Evolutionary conservation across 1,284 basidiomycete genomes (phyloP), one percentile per base, ranked within the genome.

Genomic region (Boletus sp.): DNA sequence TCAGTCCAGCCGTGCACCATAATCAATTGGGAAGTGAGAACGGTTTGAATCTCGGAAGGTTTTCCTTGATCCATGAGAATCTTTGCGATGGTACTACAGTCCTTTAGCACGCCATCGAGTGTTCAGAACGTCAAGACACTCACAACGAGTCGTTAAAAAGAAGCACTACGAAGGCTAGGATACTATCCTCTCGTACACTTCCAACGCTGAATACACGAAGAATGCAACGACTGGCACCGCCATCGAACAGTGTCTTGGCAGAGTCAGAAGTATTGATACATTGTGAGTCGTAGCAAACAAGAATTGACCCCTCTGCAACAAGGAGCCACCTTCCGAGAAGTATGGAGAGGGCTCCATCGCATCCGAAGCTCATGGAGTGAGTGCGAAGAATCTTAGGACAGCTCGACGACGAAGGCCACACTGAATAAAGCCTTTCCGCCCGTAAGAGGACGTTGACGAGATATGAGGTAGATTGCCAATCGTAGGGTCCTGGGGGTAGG

Each of bases 391-490:
- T 25, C 32, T 43, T 16, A 3, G 41, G 41, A 5, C 16, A 19
- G 19, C 16, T 27, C 12, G 20, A 35, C 23, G 38, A 40, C 5
- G 40, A 53, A 2, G 51, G 33, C 51, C 51, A 52, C 20, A 52
- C 23, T 1, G 37, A 49, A 53, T 33, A 3, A 7, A 33, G 30
- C 14, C 16, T 53, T n/a, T 39, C 41, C 8, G 44, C 51, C 33
- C 46, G 44, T 25, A 48, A 29, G 3, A 52, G 44, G 19, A 13
- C 16, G n/a, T 32, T 26, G 17, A 26, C 17, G 34, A 46, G 37
- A 26, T 46, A 34, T 3, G 47, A 37, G 7, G 52, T 23, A 20
- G 52, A 44, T 30, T 54, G 52, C 52, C 52, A 54, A 4, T 50
- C 16, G 6, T 46, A 40, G 5, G 52, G 52, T 19, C 52, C 47